Conservation (phyloP, 441 rosid genomes). For the Pelargonium fulgidum region DNA sequence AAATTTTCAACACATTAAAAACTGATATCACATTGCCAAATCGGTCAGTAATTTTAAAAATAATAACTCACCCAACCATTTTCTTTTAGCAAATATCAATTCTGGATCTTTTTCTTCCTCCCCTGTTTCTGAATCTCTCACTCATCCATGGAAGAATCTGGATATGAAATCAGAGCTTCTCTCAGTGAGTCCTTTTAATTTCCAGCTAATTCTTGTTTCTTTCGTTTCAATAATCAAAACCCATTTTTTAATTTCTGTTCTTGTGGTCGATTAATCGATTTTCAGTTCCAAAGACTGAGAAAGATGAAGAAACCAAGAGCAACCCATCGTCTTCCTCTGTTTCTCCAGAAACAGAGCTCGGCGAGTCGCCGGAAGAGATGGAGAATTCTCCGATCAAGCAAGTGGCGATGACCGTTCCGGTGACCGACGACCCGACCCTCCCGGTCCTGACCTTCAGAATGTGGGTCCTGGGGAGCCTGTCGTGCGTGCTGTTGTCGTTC, state of each 20-base stretch:
- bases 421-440: constrained; percentile 39
- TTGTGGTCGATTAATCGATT: neutral
- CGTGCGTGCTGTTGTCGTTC: constrained; percentile 47
- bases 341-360: neutral
- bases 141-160: neutral
- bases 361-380: constrained; percentile 2
- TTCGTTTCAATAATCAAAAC: neutral
- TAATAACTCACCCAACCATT: too few relatives aligned
- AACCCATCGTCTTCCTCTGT: constrained; percentile 7
- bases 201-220: neutral
- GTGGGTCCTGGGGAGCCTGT: constrained; percentile 48
- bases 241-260: neutral
- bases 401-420: constrained; percentile 42
- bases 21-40: too few relatives aligned
- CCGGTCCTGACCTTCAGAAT: constrained; percentile 61
- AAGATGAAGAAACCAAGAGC: neutral
- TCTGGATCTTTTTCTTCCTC: too few relatives aligned
- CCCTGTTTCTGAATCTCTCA: too few relatives aligned
- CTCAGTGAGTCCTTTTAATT: neutral
- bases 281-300: neutral
- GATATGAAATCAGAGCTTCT: neutral
- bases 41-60: too few relatives aligned
- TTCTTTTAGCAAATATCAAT: too few relatives aligned
- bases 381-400: constrained; percentile 41
- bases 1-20: too few relatives aligned